Conservation (phyloP, 176 grass and related monocot genomes). For the Hsuehochloa calcarea region DNA sequence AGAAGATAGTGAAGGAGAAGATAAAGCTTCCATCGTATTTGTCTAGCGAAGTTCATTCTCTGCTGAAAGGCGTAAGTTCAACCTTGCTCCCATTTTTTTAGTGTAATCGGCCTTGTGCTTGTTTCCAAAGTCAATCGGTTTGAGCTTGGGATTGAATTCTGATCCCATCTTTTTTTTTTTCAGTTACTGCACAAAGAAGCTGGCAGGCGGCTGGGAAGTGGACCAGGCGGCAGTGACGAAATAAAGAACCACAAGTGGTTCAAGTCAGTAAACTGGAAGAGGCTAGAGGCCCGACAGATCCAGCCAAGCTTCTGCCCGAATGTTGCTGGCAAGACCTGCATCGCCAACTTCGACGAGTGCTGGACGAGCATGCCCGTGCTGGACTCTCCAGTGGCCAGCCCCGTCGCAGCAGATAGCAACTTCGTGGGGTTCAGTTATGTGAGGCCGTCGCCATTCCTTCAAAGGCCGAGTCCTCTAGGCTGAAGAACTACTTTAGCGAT, state of each 20-base stretch:
- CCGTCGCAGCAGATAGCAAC: constrained; percentile 58
- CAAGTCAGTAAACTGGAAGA: constrained; percentile 91
- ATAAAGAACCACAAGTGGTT: constrained; percentile 98
- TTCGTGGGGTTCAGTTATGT: constrained; percentile 89
- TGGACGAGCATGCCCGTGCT: constrained; percentile 91
- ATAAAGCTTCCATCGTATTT: constrained; percentile 78
- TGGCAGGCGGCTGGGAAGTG: constrained; percentile 66
- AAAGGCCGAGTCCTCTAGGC: constrained; percentile 68
- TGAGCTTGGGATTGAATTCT: constrained; percentile 6
- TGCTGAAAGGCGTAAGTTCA: constrained; percentile 89
- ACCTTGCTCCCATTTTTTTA: constrained; percentile 8
- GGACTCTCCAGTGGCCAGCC: constrained; percentile 85
- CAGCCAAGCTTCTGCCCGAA: constrained; percentile 90
- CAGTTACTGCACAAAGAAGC: constrained; percentile 94
- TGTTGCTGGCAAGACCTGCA: constrained; percentile 74
- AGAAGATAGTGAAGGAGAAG: constrained; percentile 93
- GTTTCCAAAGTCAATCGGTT: neutral
- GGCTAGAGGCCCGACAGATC: constrained; percentile 69
- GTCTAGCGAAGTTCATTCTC: constrained; percentile 85
- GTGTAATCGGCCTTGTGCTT: neutral
- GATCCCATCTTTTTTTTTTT: neutral
- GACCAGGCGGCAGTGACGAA: constrained; percentile 58
- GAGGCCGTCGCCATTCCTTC: constrained; percentile 57
- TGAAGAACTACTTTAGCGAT: constrained; percentile 17
- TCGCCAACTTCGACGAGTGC: constrained; percentile 78